A percentile compares a stretch with the other conserved stretches of the same genome.
Conservation (phyloP, 345 rosid genomes). For the Dimocarpus longan region DNA sequence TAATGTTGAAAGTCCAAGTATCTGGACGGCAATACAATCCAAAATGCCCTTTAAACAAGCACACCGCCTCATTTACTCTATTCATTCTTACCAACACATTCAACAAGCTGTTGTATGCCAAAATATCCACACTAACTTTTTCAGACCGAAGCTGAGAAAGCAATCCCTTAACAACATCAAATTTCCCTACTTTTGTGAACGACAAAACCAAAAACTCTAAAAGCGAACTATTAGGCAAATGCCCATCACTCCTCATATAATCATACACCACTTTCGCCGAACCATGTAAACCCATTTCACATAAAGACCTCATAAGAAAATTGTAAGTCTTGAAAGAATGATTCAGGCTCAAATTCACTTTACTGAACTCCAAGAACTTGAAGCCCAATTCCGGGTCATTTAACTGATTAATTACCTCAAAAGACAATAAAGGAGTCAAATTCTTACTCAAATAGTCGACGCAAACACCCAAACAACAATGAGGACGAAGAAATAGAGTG, state of each 20-base stretch:
- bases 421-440: slow-evolving; percentile 56
- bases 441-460: slow-evolving; percentile 55
- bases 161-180: slow-evolving; percentile 50
- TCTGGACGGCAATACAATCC: slow-evolving; percentile 47
- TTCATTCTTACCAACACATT: slow-evolving; percentile 52
- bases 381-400: slow-evolving; percentile 56
- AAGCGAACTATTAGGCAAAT: slow-evolving; percentile 44
- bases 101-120: slow-evolving; percentile 56
- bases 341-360: slow-evolving; percentile 45
- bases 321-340: slow-evolving; percentile 65
- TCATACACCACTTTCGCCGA: slow-evolving; percentile 48
- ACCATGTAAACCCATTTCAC: slow-evolving; percentile 63
- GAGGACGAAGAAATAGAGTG: slow-evolving; percentile 53
- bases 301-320: slow-evolving; percentile 57
- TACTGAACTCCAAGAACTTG: slow-evolving; percentile 71
- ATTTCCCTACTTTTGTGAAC: slow-evolving; percentile 44
- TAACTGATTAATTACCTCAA: slow-evolving; percentile 66
- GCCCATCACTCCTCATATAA: slow-evolving; percentile 76
- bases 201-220: slow-evolving; percentile 57
- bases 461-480: slow-evolving; percentile 41
- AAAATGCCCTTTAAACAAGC: slow-evolving; percentile 49
- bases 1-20: slow-evolving; percentile 75
- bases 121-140: slow-evolving; percentile 39
- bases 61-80: slow-evolving; percentile 59
- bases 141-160: slow-evolving; percentile 45